Evolutionary conservation across 192 early-diverging fungal species (phyloP), one percentile per base, ranked within the genome.

Genomic region (Blastocladiella britannica): DNA sequence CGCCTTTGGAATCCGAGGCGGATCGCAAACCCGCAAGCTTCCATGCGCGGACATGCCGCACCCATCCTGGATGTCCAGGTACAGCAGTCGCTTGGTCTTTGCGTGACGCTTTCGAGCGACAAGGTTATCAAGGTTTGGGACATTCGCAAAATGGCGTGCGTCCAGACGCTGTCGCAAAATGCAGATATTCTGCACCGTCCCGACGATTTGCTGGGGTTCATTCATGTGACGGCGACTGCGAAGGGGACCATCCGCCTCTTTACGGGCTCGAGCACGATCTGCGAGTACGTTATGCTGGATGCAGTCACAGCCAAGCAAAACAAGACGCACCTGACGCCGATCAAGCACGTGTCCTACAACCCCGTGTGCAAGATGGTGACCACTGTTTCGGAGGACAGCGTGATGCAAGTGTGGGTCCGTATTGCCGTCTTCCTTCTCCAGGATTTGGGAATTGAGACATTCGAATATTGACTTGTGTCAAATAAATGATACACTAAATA

Each of bases 401-500:
- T 70, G 26, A 62, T 78, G 9, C 71, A 73, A 62, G 72, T 78
- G n/a, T 78, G 76, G 76, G 73, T 74, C 53, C 28, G 70, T 59
- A 12, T 53, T 4, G 47, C 7, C 3, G 6, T 25, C 25, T 23
- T 25, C 26, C n/a, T 31, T 5, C 51, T 27, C 67, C 22, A 43
- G 29, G 15, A 4, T 52, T 58, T 0, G 12, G 1, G 4, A 9
- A 0, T 54, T 27, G 8, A 5, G 54, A 56, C 51, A 15, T 54
- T 25, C 26, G 1, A 23, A 26, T 7, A 9, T 62, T 4, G 56
- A 20, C 26, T 3, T 26, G n/a, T n/a, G n/a, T n/a, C n/a, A n/a
- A n/a, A n/a, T n/a, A n/a, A n/a, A n/a, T n/a, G n/a, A n/a, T n/a
- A n/a, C n/a, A n/a, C n/a, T n/a, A n/a, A n/a, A 6, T 55, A 75